Evolutionary conservation across 2,329 filamentous ascomycete genomes (phyloP).

Genomic region (Fusarium sp.): DNA sequence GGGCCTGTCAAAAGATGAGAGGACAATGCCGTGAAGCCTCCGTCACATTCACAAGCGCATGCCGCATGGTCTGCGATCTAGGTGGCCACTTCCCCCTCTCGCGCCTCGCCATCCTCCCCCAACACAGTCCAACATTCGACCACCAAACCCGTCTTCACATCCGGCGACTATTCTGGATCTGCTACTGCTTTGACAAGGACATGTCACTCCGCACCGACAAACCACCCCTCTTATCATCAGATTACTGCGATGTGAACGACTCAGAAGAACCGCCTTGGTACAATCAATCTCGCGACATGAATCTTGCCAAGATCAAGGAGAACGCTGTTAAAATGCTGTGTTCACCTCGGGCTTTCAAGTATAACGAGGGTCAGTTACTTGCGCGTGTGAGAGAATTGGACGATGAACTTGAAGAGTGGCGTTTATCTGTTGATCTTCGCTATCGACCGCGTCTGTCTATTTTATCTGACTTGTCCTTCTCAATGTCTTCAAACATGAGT

Average conservation of each 20-base stretch:
- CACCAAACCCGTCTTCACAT: slow-evolving; percentile 9
- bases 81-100: slow-evolving; percentile 23
- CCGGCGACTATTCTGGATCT: slow-evolving; percentile 21
- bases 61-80: slow-evolving; percentile 31
- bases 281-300: slow-evolving; percentile 18
- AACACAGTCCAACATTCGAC: slow-evolving; percentile 25
- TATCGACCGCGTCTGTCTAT: slow-evolving; percentile 32
- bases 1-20: slow-evolving; percentile 22
- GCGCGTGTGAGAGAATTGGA: slow-evolving; percentile 46
- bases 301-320: slow-evolving; percentile 32
- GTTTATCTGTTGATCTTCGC: slow-evolving; percentile 39
- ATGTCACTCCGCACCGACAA: slow-evolving; percentile 15
- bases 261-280: slow-evolving; percentile 18
- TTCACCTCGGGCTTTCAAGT: slow-evolving; percentile 26
- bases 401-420: slow-evolving; percentile 49
- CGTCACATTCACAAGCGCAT: slow-evolving; percentile 16
- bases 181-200: slow-evolving; percentile 26
- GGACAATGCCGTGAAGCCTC: slow-evolving; percentile 25
- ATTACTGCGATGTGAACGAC: slow-evolving; percentile 23
- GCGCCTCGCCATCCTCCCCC: slow-evolving; percentile 13
- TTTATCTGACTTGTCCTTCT: slow-evolving; percentile 12
- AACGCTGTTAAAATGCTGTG: slow-evolving; percentile 26
- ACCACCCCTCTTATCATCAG: slow-evolving; percentile 15
- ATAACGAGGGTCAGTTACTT: slow-evolving; percentile 42
- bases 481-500: slow-evolving; percentile 4